phyloP scores from a whole-genome alignment of 1,284 basidiomycete genomes.

The Ceratobasidium sp. region DNA sequence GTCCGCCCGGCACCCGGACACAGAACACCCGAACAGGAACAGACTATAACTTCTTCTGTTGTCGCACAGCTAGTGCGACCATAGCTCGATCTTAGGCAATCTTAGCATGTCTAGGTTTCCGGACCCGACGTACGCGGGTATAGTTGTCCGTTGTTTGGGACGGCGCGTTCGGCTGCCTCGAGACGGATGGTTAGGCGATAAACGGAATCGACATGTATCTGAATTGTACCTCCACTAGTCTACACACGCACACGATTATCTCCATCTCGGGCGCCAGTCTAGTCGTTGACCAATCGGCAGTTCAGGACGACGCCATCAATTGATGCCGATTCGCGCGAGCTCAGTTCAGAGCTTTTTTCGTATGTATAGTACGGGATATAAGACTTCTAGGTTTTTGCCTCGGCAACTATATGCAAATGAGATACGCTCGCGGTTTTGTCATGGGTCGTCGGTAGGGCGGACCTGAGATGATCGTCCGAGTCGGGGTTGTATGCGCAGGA shows the following conservation, averaged over 20 bases:
- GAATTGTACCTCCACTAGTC: not conserved
- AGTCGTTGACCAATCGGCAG: conserved; percentile 17
- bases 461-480: conserved; percentile 1
- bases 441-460: not conserved
- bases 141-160: not conserved
- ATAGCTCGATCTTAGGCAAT: not conserved
- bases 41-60: not conserved
- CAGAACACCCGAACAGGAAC: conserved; percentile 5
- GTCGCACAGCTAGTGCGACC: not conserved
- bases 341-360: too few species aligned
- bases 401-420: not conserved
- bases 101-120: not conserved
- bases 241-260: not conserved
- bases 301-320: not conserved
- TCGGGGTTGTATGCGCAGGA: conserved; percentile 11
- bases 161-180: conserved; percentile 1
- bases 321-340: not conserved
- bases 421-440: not conserved
- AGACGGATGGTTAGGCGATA: conserved; percentile 9
- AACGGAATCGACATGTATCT: not conserved
- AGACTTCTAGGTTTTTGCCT: not conserved
- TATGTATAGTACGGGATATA: too few species aligned
- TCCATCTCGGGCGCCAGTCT: conserved; percentile 4
- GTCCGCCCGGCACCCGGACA: conserved; percentile 1
- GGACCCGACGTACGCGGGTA: not conserved